Evolutionary conservation across 345 rosid genomes (phyloP), one percentile per base, ranked within the genome.

Genomic region (Eucalyptus albens): DNA sequence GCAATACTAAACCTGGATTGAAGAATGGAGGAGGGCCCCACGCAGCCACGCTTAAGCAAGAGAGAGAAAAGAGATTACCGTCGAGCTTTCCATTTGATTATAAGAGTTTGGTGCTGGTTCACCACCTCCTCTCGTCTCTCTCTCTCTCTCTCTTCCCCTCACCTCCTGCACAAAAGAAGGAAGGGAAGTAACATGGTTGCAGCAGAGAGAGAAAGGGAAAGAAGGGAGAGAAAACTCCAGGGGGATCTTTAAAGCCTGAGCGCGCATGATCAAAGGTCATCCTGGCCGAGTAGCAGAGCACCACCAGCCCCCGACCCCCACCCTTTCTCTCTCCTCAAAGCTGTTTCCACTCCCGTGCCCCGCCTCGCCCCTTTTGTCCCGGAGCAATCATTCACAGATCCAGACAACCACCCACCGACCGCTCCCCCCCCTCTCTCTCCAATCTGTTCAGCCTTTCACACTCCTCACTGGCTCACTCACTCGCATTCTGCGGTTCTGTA

Each of bases 331-430:
- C 83, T 37, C 82, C 82, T 19, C 83, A 6, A 37, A 37, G 83
- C 83, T 72, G 83, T 37, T 72, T 37, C 65, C 80, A 24, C 62
- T 31, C 8, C 8, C 56, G 56, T 53, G 56, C n/a, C 10, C 40
- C 3, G 7, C 85, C 53, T 37, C 56, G 56, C 10, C 56, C 24
- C 47, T 90, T 91, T 49, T 65, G 86, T 89, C 87, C 67, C 62
- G 4, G 51, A 22, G 87, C 92, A 92, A 93, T 94, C 92, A 94
- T 91, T 91, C 89, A 91, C 37, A 67, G 87, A 91, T 86, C 87
- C 87, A 37, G 92, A 92, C 93, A 92, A 92, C 91, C 16, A 91
- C 72, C 88, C 93, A 77, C 87, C 91, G 86, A 90, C 88, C 89
- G 86, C 87, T 62, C 50, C 77, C 37, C 45, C n/a, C 15, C 2